Base-by-base conservation (phyloP, 352 stramenopile genomes). In the Pseudoperonospora humuli region DNA sequence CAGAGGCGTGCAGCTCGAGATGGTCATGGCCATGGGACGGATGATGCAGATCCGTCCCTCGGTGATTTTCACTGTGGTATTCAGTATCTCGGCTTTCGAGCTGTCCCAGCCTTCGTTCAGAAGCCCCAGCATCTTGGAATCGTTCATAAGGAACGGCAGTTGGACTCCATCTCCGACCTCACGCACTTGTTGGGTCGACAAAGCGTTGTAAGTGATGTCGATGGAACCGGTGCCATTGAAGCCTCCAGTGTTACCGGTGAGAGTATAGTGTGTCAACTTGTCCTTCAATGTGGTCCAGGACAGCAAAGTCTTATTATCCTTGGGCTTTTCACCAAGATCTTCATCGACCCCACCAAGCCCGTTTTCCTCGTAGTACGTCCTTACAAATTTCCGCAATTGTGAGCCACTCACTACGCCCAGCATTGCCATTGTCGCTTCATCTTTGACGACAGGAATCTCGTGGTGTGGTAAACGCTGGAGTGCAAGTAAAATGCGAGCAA, bases 71-170 rank as follows among this genome's bases (percentile, higher is more conserved):
- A 93, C 62, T 0, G 47, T 51, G 29, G 55, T 33, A 14, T 70
- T 61, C 8, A 92, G 64, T 43, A 70, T 70, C 5, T 75, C 57
- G n/a, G 54, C 54, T 62, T 93, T 93, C 10, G 40, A 7, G 8
- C 57, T 52, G 5, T 67, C 62, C 82, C 79, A 91, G n/a, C 58
- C 60, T 50, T 86, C 65, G 24, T 76, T 86, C 38, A 93, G 57
- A 11, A 93, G 50, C 20, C 54, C 55, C 7, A 89, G 56, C 78
- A 93, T 90, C 27, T 85, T 80, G 0, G 71, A 62, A 53, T 91
- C 81, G 37, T 93, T 74, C 74, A 91, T 81, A 18, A 91, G 48
- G 49, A 91, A 88, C 31, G 79, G 79, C n/a, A 88, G 28, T 10
- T 45, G 48, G 3, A 31, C 56, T 18, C 39, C 44, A 31, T 14